These are phyloP conservation scores for Fraxinus excelsior DNA, from an alignment of 257 asterid genomes.

Conservation along the genomic window DNA sequence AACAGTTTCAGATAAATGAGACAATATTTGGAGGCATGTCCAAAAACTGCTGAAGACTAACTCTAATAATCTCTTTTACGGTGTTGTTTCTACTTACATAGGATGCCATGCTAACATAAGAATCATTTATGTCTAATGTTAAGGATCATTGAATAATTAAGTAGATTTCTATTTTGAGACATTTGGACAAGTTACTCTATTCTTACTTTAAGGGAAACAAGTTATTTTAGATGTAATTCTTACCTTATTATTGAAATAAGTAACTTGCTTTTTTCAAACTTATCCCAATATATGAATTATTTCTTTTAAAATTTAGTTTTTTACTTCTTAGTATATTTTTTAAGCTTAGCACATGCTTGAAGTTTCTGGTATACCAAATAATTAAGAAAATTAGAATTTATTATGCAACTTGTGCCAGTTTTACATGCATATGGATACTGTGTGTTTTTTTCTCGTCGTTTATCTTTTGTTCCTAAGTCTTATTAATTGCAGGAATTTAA, in stretches of 20 bases:
- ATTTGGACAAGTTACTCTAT: too few relatives aligned
- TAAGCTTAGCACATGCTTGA: neutral
- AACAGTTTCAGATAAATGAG: neutral
- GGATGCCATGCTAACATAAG: too few relatives aligned
- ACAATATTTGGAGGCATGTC: neutral
- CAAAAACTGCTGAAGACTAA: neutral
- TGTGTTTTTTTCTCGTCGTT: neutral
- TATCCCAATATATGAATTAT: too few relatives aligned
- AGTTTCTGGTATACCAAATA: neutral
- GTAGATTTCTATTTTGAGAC: too few relatives aligned
- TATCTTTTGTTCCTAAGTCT: neutral
- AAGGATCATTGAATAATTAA: neutral
- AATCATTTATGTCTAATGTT: neutral
- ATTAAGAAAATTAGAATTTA: neutral
- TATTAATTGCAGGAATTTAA: constrained; percentile 60
- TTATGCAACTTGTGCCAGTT: neutral
- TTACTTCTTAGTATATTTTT: too few relatives aligned
- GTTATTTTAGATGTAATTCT: too few relatives aligned
- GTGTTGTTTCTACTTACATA: neutral
- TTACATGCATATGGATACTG: constrained; percentile 8
- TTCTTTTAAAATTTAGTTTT: too few relatives aligned
- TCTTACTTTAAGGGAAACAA: too few relatives aligned
- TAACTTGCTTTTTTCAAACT: too few relatives aligned
- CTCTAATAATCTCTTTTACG: neutral
- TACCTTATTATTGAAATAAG: too few relatives aligned